Conservation (phyloP, 495 filamentous ascomycete genomes). For the Parathielavia hyrcaniae region DNA sequence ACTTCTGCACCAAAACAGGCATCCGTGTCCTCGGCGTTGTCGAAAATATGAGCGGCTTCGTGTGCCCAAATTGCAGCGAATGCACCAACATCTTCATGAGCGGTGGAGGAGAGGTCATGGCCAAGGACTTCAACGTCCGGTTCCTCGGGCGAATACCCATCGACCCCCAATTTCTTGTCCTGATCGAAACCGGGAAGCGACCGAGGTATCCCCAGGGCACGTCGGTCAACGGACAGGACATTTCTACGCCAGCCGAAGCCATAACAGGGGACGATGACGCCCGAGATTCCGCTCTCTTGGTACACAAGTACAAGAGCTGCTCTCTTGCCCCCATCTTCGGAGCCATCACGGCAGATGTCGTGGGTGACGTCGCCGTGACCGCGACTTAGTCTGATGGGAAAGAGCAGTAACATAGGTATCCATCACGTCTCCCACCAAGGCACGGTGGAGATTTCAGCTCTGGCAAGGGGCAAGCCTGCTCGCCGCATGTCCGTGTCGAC, state of each 20-base stretch:
- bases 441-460: too few relatives aligned
- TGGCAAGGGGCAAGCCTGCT: too few relatives aligned
- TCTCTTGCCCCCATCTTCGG: constrained; percentile 69
- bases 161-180: constrained; percentile 60
- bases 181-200: constrained; percentile 48
- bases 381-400: background rate
- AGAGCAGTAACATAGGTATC: background rate
- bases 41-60: constrained; percentile 97
- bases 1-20: constrained; percentile 85
- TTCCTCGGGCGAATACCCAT: constrained; percentile 88
- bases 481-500: too few relatives aligned
- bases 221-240: constrained; percentile 43
- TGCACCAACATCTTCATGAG: constrained; percentile 87
- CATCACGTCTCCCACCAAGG: background rate
- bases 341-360: constrained; percentile 44
- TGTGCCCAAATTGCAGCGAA: constrained; percentile 91
- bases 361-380: constrained; percentile 13
- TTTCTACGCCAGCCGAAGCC: constrained; percentile 25
- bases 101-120: constrained; percentile 88
- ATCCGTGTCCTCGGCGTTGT: constrained; percentile 81
- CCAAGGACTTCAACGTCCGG: constrained; percentile 69
- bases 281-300: constrained; percentile 53
- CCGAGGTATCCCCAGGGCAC: constrained; percentile 48
- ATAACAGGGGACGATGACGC: constrained; percentile 14
- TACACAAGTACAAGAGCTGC: constrained; percentile 72